Conservation (phyloP, 768 basidiomycete genomes). For the Neoboletus subvelutipes region DNA sequence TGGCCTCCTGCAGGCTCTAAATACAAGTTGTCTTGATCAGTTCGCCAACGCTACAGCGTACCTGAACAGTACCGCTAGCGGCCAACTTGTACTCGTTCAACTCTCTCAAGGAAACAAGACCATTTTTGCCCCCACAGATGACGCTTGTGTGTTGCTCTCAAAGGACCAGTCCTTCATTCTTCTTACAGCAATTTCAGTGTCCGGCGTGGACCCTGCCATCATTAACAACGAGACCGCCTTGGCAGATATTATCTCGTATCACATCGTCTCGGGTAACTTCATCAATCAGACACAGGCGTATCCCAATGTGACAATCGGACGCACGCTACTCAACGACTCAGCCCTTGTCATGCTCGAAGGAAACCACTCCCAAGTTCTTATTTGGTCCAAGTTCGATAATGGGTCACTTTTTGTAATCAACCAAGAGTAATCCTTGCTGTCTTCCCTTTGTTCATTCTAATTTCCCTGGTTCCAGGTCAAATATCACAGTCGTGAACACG, state of each 20-base stretch:
- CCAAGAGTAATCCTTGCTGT: constrained; percentile 38
- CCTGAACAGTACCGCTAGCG: constrained; percentile 46
- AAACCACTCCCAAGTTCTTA: constrained; percentile 55
- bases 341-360: constrained; percentile 55
- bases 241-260: constrained; percentile 54
- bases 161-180: neutral
- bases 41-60: constrained; percentile 40
- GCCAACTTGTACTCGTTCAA: constrained; percentile 42
- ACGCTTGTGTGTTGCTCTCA: constrained; percentile 45
- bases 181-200: constrained; percentile 15
- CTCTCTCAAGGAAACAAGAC: constrained; percentile 47
- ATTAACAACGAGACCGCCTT: constrained; percentile 37
- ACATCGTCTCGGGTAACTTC: constrained; percentile 55
- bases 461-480: constrained; percentile 21
- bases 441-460: neutral
- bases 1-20: constrained; percentile 39
- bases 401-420: constrained; percentile 49
- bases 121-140: constrained; percentile 57
- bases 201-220: neutral
- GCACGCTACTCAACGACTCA: constrained; percentile 56
- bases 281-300: constrained; percentile 39
- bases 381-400: constrained; percentile 39
- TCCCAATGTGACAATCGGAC: constrained; percentile 62
- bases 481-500: constrained; percentile 39
- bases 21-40: constrained; percentile 39